Base-by-base conservation (phyloP, 2,329 filamentous ascomycete genomes). In the Trichophyton simii region DNA sequence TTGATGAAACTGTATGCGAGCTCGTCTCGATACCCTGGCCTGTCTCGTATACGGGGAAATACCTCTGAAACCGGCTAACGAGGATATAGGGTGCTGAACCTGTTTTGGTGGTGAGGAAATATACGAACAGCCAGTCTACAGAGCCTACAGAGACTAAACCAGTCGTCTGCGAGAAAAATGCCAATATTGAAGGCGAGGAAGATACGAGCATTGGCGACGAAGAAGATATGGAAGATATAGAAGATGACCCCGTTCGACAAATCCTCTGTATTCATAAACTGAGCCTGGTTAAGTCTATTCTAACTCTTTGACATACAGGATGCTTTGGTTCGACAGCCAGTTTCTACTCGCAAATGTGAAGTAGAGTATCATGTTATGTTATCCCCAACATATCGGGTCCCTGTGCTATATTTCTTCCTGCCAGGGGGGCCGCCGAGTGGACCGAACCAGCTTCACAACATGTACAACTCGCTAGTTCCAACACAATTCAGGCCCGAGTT, bases 391-490 rank as follows among this genome's bases (percentile, higher is more conserved):
- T 92, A 91, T 74, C 81, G 81, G 64, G 82, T 87, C 54, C 88
- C 88, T 7, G 87, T 88, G 63, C 78, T 91, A 61, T 91, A 88
- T 82, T 90, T 92, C 76, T 82, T 78, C 60, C 73, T 90, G 67
- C 81, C 83, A 66, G 79, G 81, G 63, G 74, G 84, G 62, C 80
- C 82, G 18, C 73, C 77, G 57, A 78, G 79, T 62, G 82, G 85
- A 65, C 76, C 79, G 44, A 74, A 83, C 68, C 80, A 82, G 67
- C 77, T 90, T 66, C 85, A 90, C 64, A 82, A 83, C 3, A 31
- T 41, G 25, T 60, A 52, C 22, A 18, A 82, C 91, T 64, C 82
- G 65, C 78, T 92, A 57, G 87, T 91, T 54, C 87, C 88, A 18
- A 76, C 82, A 59, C 78, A 83, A 67, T 86, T 83, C 76, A 86